A percentile compares a stretch with the other conserved stretches of the same genome.
These are phyloP conservation scores for Escallonia herrerae DNA, from an alignment of 129 eudicot genomes.

Conservation along the genomic window DNA sequence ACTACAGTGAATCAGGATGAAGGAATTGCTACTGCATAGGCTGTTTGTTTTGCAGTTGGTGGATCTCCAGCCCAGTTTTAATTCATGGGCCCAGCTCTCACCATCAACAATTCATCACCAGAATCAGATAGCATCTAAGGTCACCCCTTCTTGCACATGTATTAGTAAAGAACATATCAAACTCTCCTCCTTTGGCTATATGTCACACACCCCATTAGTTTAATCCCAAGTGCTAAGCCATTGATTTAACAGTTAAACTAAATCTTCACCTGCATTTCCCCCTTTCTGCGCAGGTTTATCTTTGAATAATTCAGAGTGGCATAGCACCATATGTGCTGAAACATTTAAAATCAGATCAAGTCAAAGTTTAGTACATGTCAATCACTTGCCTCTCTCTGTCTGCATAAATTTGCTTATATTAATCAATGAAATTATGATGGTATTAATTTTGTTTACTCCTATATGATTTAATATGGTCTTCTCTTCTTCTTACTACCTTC, in stretches of 20 bases:
- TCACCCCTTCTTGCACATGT: conserved; percentile 16
- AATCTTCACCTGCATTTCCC: conserved; percentile 10
- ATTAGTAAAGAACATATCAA: not conserved
- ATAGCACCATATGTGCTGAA: conserved; percentile 1
- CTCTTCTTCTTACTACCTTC: not conserved
- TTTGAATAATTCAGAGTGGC: not conserved
- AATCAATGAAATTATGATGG: not conserved
- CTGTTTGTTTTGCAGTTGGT: conserved; percentile 9
- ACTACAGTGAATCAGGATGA: no score
- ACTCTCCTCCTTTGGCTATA: not conserved
- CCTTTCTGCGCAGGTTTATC: not conserved
- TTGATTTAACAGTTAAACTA: not conserved
- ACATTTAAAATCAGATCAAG: conserved; percentile 10
- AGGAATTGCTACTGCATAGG: not conserved
- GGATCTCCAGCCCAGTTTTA: not conserved
- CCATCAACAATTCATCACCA: conserved; percentile 16
- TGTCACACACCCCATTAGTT: conserved; percentile 1
- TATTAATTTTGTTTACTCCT: not conserved
- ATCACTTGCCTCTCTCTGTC: not conserved
- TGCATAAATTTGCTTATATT: no score
- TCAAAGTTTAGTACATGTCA: conserved; percentile 4
- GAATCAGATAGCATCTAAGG: conserved; percentile 3
- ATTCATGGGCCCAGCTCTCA: conserved; percentile 13
- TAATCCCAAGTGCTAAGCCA: not conserved
- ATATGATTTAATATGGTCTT: conserved; percentile 4